phyloP scores from a whole-genome alignment of 2,329 filamentous ascomycete genomes.

The Waltergamsia citrina region DNA sequence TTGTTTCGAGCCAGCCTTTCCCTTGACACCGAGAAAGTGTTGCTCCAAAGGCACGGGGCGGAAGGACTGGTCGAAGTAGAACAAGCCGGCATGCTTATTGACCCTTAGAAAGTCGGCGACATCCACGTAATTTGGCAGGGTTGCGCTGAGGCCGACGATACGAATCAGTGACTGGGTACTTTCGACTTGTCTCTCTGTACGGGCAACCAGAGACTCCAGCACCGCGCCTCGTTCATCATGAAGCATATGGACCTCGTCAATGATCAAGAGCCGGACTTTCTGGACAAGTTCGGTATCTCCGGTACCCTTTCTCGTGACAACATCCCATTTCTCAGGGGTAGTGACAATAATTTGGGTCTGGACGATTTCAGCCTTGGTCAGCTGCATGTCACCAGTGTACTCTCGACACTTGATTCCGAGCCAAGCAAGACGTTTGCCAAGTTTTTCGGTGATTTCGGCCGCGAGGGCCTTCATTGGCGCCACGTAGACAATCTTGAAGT shows the following conservation, averaged over 20 bases:
- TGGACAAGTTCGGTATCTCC: constrained; percentile 96
- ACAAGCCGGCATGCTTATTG: constrained; percentile 83
- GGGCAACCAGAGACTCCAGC: constrained; percentile 87
- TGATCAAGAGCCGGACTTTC: constrained; percentile 91
- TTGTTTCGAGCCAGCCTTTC: constrained; percentile 71
- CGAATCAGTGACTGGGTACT: constrained; percentile 96
- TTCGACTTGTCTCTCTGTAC: constrained; percentile 93
- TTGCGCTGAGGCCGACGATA: constrained; percentile 91
- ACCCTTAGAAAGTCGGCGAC: constrained; percentile 96
- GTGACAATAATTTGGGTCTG: constrained; percentile 98
- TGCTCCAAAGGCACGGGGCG: constrained; percentile 93
- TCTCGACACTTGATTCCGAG: constrained; percentile 86
- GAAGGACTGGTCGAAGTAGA: constrained; percentile 96
- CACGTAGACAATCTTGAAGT: constrained; percentile 98
- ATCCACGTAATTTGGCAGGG: constrained; percentile 91
- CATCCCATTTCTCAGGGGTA: constrained; percentile 98
- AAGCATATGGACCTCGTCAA: constrained; percentile 99
- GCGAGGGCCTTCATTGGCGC: constrained; percentile 98
- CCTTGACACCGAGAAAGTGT: constrained; percentile 93
- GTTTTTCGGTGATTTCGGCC: constrained; percentile 90
- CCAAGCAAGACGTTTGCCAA: constrained; percentile 88
- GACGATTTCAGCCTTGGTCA: constrained; percentile 92
- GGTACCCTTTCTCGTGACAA: constrained; percentile 92
- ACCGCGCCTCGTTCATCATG: constrained; percentile 96
- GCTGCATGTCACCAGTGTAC: constrained; percentile 96